Conservation (phyloP, 164 flowering plant species). For the Nymphaea thermarum region DNA sequence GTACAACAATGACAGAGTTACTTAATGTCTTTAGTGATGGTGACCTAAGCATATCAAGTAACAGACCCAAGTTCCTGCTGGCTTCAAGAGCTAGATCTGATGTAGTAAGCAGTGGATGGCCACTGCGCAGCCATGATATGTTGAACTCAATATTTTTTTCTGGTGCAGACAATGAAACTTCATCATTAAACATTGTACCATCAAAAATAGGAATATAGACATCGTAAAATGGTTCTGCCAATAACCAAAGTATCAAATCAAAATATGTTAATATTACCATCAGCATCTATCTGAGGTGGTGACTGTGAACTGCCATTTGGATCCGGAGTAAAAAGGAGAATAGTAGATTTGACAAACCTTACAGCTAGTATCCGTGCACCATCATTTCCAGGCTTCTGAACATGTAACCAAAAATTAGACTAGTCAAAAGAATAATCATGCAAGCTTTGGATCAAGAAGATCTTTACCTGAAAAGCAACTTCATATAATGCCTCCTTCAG, state of each 20-base stretch:
- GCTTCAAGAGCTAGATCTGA: conserved; percentile 86
- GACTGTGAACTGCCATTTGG: conserved; percentile 66
- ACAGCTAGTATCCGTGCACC: conserved; percentile 63
- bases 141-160: conserved; percentile 45
- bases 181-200: neutral
- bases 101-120: conserved; percentile 74
- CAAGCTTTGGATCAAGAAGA: neutral
- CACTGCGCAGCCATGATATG: conserved; percentile 84
- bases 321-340: conserved; percentile 90
- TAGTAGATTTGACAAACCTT: conserved; percentile 70
- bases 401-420: neutral
- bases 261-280: conserved; percentile 30
- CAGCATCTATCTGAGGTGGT: conserved; percentile 29
- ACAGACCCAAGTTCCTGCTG: conserved; percentile 54
- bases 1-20: conserved; percentile 50
- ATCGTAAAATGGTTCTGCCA: neutral
- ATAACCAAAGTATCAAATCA: neutral
- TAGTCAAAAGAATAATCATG: neutral
- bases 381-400: conserved; percentile 53
- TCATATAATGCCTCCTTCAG: conserved; percentile 67
- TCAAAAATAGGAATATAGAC: neutral
- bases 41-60: conserved; percentile 84
- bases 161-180: conserved; percentile 5
- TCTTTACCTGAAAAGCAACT: conserved; percentile 71
- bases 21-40: conserved; percentile 64